A percentile compares a stretch with the other conserved stretches of the same genome.
phyloP scores from a whole-genome alignment of 2,329 filamentous ascomycete species.

The Zymoseptoria crescenta region DNA sequence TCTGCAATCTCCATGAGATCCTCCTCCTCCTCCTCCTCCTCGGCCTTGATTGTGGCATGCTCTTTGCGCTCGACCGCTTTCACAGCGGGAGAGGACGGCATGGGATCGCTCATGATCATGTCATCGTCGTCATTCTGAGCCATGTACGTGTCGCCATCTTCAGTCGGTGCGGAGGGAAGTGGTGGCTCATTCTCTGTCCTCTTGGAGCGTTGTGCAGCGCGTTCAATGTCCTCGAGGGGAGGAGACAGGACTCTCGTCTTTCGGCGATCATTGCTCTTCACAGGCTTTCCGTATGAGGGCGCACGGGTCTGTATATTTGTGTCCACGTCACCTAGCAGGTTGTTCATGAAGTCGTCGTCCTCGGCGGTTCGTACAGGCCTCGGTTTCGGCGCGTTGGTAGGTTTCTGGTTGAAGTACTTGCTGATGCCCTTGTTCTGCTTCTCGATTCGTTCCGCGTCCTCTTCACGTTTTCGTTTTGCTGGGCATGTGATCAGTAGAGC shows the following conservation, averaged over 20 bases:
- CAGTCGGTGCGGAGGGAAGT: slow-evolving; percentile 12
- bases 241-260: slow-evolving; percentile 77
- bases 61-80: slow-evolving; percentile 32
- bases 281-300: slow-evolving; percentile 49
- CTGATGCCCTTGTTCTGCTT: slow-evolving; percentile 87
- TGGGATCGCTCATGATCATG: slow-evolving; percentile 69
- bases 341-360: slow-evolving; percentile 79
- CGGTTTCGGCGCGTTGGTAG: slow-evolving; percentile 59
- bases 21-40: slow-evolving; percentile 58
- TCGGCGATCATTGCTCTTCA: slow-evolving; percentile 68
- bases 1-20: slow-evolving; percentile 81
- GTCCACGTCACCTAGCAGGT: slow-evolving; percentile 81
- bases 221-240: slow-evolving; percentile 47
- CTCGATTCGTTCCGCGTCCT: slow-evolving; percentile 76
- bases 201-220: slow-evolving; percentile 4
- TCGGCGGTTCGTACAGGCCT: slow-evolving; percentile 58
- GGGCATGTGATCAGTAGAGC: slow-evolving; percentile 5
- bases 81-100: slow-evolving; percentile 71
- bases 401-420: slow-evolving; percentile 84
- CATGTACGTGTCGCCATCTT: slow-evolving; percentile 48
- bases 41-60: slow-evolving; percentile 58
- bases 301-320: slow-evolving; percentile 57
- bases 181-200: slow-evolving; percentile 13
- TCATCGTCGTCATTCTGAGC: slow-evolving; percentile 54
- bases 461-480: slow-evolving; percentile 83